Base-by-base conservation (phyloP, 2,329 filamentous ascomycete species). In the Thermomyces lanuginosus region DNA sequence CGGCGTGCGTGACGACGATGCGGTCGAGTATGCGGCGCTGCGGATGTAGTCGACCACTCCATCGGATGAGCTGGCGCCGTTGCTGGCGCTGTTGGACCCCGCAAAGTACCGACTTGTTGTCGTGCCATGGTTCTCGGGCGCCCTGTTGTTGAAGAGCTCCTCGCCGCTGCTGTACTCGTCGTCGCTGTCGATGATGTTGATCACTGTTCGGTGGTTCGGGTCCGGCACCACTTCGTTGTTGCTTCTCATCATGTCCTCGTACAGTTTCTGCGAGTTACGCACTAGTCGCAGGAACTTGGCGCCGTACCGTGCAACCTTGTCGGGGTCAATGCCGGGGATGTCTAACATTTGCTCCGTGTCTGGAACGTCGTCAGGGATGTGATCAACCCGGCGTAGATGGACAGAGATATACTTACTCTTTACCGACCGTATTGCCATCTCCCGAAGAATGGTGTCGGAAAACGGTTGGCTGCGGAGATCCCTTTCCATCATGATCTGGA, bases 401-500 rank as follows among this genome's bases (percentile, higher is more conserved):
- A n/a, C n/a, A n/a, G n/a, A n/a, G n/a, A n/a, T 15, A 6, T 15
- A 21, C 31, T 46, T 41, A 57, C 53, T 43, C 45, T 48, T 43
- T 7, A 60, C 58, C 26, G 63, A 60, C 8, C 44, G 37, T 19
- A 63, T 59, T 22, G 52, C 60, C 51, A 64, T 63, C 31, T 61
- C 55, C 27, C 60, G 56, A 25, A 64, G 37, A 9, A 56, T 46
- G 15, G 46, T 46, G 34, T 63, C 59, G 7, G 56, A 48, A 31
- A 64, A 60, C 3, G 58, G 58, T 30, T 56, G 55, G 25, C 46
- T 48, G n/a, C 56, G 52, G 23, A 64, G 52, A 21, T 41, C 38
- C 32, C 55, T 60, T 8, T 50, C 40, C 28, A 60, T 44, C 32
- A 60, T 48, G 30, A 61, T 48, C 50, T 61, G 32, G 11, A 22